Evolutionary conservation across 2,329 filamentous ascomycete species (phyloP).

Genomic region (Calonectria henricotiae): DNA sequence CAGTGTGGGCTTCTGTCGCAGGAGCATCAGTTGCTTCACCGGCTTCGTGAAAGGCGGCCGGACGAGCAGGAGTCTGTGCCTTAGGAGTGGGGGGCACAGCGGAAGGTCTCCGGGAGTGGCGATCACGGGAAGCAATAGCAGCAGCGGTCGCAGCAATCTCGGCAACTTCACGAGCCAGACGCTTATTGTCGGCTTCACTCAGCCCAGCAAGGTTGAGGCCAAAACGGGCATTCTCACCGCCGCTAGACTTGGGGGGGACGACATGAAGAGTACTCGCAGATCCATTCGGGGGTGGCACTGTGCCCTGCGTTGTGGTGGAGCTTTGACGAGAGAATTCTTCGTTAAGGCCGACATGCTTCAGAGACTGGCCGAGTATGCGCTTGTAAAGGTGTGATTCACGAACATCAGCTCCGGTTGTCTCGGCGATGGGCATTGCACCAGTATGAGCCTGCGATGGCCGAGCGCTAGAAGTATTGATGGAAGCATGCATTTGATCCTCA

Average conservation of each 20-base stretch:
- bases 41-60: slow-evolving; percentile 38
- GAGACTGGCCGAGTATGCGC: slow-evolving; percentile 90
- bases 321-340: slow-evolving; percentile 63
- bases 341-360: slow-evolving; percentile 86
- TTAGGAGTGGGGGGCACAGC: slow-evolving; percentile 49
- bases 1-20: slow-evolving; percentile 57
- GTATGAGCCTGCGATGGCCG: slow-evolving; percentile 58
- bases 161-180: slow-evolving; percentile 87
- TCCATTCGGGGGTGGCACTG: slow-evolving; percentile 60
- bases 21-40: slow-evolving; percentile 51
- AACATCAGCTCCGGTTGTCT: slow-evolving; percentile 77
- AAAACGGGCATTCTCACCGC: slow-evolving; percentile 59
- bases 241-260: slow-evolving; percentile 80
- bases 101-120: slow-evolving; percentile 61
- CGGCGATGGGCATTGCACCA: slow-evolving; percentile 54
- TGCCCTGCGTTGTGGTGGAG: slow-evolving; percentile 57
- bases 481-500: slow-evolving; percentile 65
- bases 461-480: slow-evolving; percentile 55
- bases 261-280: slow-evolving; percentile 75
- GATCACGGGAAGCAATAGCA: slow-evolving; percentile 86
- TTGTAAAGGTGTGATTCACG: slow-evolving; percentile 93
- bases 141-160: slow-evolving; percentile 96
- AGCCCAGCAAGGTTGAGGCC: slow-evolving; percentile 77
- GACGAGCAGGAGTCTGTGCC: slow-evolving; percentile 57
- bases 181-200: slow-evolving; percentile 86